Percentiles rank a stretch among this genome's conserved stretches.
phyloP scores from a whole-genome alignment of 106 monocot species.

The Ottelia alismoides region DNA sequence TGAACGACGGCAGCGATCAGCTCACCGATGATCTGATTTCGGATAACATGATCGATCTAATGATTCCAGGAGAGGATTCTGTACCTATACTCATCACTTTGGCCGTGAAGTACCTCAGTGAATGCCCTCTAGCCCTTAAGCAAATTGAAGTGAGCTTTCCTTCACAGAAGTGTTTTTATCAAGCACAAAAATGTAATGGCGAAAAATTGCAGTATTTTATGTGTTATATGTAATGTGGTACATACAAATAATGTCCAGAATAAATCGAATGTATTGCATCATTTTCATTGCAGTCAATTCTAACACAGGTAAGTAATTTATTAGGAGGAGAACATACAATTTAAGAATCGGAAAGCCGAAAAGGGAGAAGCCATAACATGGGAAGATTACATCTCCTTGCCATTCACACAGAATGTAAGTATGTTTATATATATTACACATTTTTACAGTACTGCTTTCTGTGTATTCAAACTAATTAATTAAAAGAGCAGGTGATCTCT shows the following conservation, averaged over 20 bases:
- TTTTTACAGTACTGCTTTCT: too few relatives aligned
- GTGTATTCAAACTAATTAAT: background rate
- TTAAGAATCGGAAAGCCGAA: constrained; percentile 17
- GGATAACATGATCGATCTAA: constrained; percentile 88
- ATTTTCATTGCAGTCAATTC: too few relatives aligned
- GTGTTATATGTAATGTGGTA: too few relatives aligned
- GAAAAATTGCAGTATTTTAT: too few relatives aligned
- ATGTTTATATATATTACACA: too few relatives aligned
- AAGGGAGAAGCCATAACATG: constrained; percentile 26
- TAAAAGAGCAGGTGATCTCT: constrained; percentile 41
- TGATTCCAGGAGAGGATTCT: constrained; percentile 93
- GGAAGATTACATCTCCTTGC: constrained; percentile 72
- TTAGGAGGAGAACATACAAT: constrained; percentile 82
- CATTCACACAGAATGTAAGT: constrained; percentile 66
- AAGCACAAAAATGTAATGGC: background rate
- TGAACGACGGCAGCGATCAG: constrained; percentile 38
- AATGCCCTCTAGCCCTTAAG: constrained; percentile 52
- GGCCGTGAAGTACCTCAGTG: constrained; percentile 68
- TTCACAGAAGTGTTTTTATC: too few relatives aligned
- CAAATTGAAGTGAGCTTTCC: constrained; percentile 49
- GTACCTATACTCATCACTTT: constrained; percentile 79
- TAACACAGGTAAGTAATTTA: too few relatives aligned
- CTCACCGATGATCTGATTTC: constrained; percentile 81
- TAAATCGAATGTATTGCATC: too few relatives aligned
- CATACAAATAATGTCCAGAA: too few relatives aligned